Evolutionary conservation across 768 basidiomycete species (phyloP), one percentile per base, ranked within the genome.

Genomic region (Leccinum variicolor): DNA sequence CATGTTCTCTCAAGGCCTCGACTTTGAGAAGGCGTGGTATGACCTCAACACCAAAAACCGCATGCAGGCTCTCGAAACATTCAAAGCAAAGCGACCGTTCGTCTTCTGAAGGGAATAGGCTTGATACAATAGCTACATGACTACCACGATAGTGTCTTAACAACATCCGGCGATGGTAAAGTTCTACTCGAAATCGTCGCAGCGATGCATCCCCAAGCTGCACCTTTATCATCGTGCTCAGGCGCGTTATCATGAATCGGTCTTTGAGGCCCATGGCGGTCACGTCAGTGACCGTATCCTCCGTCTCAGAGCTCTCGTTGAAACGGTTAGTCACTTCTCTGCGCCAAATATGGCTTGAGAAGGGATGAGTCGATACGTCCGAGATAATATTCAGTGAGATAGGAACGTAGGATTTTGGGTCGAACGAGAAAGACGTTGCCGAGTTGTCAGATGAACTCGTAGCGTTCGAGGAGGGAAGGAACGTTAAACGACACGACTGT

Each of bases 381-480:
- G 15, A 99, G 86, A 71, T 94, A 92, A 56, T 88, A 89, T 67
- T 97, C 95, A 11, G 89, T 91, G 71, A 98, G 93, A 76, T 97
- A 98, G 4, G 94, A 92, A 64, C 90, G 92, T 62, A 99, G 82
- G 56, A 95, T 92, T 61, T 98, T 94, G 6, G 96, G 95, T 54
- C 88, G 92, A 50, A 99, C 91, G 61, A 98, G 89, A 81, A 98
- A 99, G 62, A 95, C 82, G 67, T 98, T 96, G 63, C 96, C 97
- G 6, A 99, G 85, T 72, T 98, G 95, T 41, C 95, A 89, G 61
- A 98, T 87, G 77, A 98, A 98, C 70, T 98, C 97, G 76, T 96
- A 99, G 23, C 96, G 93, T 70, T 98, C 95, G 62, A 88, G 84
- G 8, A 99, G 79, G 6, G 90, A 80, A 11, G 92, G 84, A 46